A percentile compares a stretch with the other conserved stretches of the same genome.
Conservation (phyloP, 2,329 filamentous ascomycete species). For the Phoma sp. region DNA sequence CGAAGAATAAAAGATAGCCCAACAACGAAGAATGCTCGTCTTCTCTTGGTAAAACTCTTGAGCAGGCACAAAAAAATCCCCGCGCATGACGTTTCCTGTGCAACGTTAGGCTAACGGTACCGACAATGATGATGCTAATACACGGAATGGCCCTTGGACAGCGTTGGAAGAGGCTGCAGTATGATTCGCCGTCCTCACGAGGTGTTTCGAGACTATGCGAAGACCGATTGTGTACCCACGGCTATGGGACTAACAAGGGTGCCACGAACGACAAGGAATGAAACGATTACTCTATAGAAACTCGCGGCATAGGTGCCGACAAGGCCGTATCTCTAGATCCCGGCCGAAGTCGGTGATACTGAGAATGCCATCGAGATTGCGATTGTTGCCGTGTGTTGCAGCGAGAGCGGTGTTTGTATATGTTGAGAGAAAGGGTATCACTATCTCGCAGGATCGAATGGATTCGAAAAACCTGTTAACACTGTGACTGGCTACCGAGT, state of each 20-base stretch:
- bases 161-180: not conserved
- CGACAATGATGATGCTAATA: conserved; percentile 5
- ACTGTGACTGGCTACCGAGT: not conserved
- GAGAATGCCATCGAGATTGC: conserved; percentile 16
- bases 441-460: not conserved
- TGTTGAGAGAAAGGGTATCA: not conserved
- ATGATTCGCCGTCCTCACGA: conserved; percentile 4
- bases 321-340: conserved; percentile 4
- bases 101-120: conserved; percentile 1
- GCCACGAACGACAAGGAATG: conserved; percentile 16
- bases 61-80: not conserved
- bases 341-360: conserved; percentile 7
- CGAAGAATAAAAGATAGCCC: conserved; percentile 4
- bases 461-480: not conserved
- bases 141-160: conserved; percentile 13
- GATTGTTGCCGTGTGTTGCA: conserved; percentile 8
- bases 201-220: not conserved
- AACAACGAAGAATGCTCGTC: conserved; percentile 18
- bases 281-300: conserved; percentile 13
- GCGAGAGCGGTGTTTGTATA: conserved; percentile 6
- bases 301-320: conserved; percentile 1
- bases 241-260: conserved; percentile 14
- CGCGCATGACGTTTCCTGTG: conserved; percentile 14
- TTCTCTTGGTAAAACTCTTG: conserved; percentile 4
- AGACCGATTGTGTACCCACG: conserved; percentile 6